These are phyloP conservation scores for Zizania palustris DNA, from an alignment of 202 grass and related monocot genomes.

Conservation along the genomic window DNA sequence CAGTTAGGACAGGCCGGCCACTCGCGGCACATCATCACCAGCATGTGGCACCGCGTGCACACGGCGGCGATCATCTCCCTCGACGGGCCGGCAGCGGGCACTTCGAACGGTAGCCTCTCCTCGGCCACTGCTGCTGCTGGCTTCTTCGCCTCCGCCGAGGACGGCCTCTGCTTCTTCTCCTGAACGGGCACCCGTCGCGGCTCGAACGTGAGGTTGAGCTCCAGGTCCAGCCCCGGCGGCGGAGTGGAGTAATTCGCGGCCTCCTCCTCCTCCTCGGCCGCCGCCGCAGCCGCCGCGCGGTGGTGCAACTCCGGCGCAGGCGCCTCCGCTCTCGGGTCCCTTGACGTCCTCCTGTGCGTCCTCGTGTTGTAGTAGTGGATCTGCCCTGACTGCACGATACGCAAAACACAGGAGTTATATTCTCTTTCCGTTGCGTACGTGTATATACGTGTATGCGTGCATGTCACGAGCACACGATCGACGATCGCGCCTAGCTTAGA, in stretches of 20 bases:
- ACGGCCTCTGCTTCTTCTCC: slow-evolving; percentile 15
- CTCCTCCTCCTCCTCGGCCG: slow-evolving; percentile 20
- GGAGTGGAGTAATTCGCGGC: slow-evolving; percentile 24
- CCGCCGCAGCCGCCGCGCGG: neutral
- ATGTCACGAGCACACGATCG: neutral
- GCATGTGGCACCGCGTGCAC: slow-evolving; percentile 93
- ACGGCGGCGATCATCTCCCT: slow-evolving; percentile 84
- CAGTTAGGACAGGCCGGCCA: slow-evolving; percentile 84
- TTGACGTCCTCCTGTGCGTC: slow-evolving; percentile 76
- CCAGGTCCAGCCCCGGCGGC: slow-evolving; percentile 60
- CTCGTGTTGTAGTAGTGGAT: slow-evolving; percentile 96
- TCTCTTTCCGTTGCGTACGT: too few relatives aligned
- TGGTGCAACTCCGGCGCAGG: slow-evolving; percentile 10
- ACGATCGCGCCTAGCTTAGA: neutral
- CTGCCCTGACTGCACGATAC: slow-evolving; percentile 63
- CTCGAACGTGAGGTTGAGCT: slow-evolving; percentile 79
- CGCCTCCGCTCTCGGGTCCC: slow-evolving; percentile 53
- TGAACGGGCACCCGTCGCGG: slow-evolving; percentile 33
- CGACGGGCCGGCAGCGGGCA: neutral
- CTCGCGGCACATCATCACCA: slow-evolving; percentile 90
- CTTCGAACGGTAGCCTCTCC: neutral
- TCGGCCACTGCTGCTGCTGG: neutral
- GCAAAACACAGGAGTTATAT: neutral
- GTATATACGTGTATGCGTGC: too few relatives aligned
- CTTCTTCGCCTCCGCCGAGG: neutral